Evolutionary conservation across 2,329 filamentous ascomycete species (phyloP), one percentile per base, ranked within the genome.

Genomic region (Phyllosticta citrichinensis): DNA sequence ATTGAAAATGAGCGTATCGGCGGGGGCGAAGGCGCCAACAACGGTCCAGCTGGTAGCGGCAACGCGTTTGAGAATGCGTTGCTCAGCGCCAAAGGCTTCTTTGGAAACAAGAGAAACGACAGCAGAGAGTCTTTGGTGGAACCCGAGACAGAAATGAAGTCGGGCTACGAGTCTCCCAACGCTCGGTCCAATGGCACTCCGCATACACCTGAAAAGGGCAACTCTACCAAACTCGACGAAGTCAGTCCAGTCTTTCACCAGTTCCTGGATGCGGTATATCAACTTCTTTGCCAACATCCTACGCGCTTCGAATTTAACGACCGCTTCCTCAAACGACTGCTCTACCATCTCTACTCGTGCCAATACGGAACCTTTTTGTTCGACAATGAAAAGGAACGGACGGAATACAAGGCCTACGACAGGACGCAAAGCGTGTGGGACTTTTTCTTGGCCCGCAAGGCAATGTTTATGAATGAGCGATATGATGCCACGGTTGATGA

Each of bases 291-390:
- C 63, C 94, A 97, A 71, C 80, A 93, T 68, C 91, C 91, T 0
- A 88, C 85, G 6, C 87, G 92, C 0, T 99, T 99, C 70, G 93
- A 99, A 72, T 99, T 91, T 75, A 97, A 96, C 66, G 94, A 97
- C 72, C 86, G 93, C 4, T 97, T 99, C 73, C 77, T 99, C 6
- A 83, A 91, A 25, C 85, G 94, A 20, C 79, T 99, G 2, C 80
- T 97, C 1, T 99, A 97, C 70, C 94, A 99, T 71, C 82, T 96
- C 1, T 93, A 97, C 71, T 93, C 93, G 0, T 96, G 92, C 66
- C 94, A 99, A 71, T 99, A 97, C 65, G 94, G 94, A 54, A 97
- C 93, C 0, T 99, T 99, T 71, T 80, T 99, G 5, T 96, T 89
- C 75, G 97, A 99, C 75, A 95, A 85, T 61, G 94, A 99, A 73